Base-by-base conservation (phyloP, 805 yeast species). In the Pichia scutulata region DNA sequence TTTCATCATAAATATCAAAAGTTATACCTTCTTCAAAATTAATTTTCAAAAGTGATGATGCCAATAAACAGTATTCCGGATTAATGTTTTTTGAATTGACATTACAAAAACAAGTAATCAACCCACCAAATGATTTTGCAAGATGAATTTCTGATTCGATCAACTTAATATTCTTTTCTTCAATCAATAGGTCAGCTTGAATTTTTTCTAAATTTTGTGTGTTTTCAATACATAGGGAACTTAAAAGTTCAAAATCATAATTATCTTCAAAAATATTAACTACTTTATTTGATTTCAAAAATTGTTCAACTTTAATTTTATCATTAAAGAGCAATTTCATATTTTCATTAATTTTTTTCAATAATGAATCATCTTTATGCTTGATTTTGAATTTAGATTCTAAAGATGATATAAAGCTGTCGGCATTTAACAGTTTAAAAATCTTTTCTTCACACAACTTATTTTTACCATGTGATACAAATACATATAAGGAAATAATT, bases 71-170 rank as follows among this genome's bases (percentile, higher is more conserved):
- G 57, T 55, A 65, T 8, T 49, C 33, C 0, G 52, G 3, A 42
- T 51, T 52, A 9, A 73, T 52, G 4, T 67, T 64, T 0, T 55
- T 52, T 1, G 62, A 59, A 22, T 62, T 63, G 43, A 69, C 71
- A 53, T 80, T 76, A 52, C 85, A 75, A 58, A 70, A 82, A 0
- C 92, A 78, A 0, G 92, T 81, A 22, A 88, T 54, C 33, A 89
- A 69, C 1, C 93, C 89, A 46, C 92, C 89, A 76, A 87, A 81
- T 0, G 95, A 77, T 57, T 83, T 84, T 4, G 88, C 84, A 21
- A 86, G 77, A 4, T 78, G 70, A 16, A 82, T 71, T 59, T 89
- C 95, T 1, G 90, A 75, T 40, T 81, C 74, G 8, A 80, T 25
- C 74, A 57, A 73, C 75, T 54, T 88, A 88, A 45, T 81, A 60